These are phyloP conservation scores for Huiozyma sinensis DNA, from an alignment of 805 yeast species.

Conservation along the genomic window DNA sequence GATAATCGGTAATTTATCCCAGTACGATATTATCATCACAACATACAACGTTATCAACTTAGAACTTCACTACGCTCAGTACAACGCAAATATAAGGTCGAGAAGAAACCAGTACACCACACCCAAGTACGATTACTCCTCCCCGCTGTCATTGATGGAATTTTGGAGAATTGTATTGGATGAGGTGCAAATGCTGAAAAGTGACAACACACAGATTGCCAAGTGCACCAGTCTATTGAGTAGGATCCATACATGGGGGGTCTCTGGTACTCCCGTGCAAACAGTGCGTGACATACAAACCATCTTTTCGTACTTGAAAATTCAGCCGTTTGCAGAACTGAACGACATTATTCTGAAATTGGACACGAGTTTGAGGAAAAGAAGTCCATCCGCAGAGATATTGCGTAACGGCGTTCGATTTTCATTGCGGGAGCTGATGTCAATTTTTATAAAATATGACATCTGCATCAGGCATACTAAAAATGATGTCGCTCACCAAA, in stretches of 20 bases:
- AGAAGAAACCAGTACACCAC: constrained; percentile 21
- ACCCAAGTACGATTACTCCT: constrained; percentile 46
- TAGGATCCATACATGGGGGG: constrained; percentile 91
- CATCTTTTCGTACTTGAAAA: constrained; percentile 52
- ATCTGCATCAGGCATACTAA: constrained; percentile 66
- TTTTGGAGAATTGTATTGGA: constrained; percentile 88
- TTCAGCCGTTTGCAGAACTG: constrained; percentile 49
- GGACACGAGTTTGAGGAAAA: constrained; percentile 3
- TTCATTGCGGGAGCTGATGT: constrained; percentile 34
- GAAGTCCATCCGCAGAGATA: not conserved
- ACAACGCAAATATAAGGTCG: constrained; percentile 39
- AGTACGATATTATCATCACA: constrained; percentile 69
- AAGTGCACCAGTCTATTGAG: constrained; percentile 72
- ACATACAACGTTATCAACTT: constrained; percentile 61
- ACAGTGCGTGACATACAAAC: constrained; percentile 60
- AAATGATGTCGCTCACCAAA: constrained; percentile 66
- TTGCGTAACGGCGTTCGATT: constrained; percentile 15
- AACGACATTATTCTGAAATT: constrained; percentile 11
- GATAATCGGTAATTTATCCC: constrained; percentile 43
- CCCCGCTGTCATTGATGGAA: constrained; percentile 72
- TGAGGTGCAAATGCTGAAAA: constrained; percentile 88
- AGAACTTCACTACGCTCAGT: constrained; percentile 73
- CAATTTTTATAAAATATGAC: constrained; percentile 45
- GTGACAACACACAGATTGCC: constrained; percentile 62
- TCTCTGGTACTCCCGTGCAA: constrained; percentile 87